phyloP scores from a whole-genome alignment of 768 basidiomycete species.

The Kwoniella dendrophila region DNA sequence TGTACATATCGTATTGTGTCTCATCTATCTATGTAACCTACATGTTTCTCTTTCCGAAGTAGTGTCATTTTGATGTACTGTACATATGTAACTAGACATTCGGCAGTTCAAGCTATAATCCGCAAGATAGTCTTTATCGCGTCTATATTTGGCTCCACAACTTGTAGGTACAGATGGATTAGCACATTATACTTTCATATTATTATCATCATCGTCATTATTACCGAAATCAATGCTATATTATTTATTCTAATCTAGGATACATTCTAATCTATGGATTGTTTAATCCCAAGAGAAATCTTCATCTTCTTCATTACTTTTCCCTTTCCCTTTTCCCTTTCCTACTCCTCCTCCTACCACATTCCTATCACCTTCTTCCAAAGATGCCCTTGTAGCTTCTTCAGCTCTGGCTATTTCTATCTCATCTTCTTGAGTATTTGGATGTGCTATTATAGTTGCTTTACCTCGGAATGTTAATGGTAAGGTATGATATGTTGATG shows the following conservation, averaged over 20 bases:
- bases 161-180: too few species aligned
- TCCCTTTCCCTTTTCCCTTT: conserved; percentile 14
- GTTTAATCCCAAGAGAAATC: conserved; percentile 31
- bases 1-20: too few species aligned
- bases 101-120: too few species aligned
- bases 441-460: conserved; percentile 41
- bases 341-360: conserved; percentile 3
- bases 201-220: neutral
- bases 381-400: conserved; percentile 14
- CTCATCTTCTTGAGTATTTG: conserved; percentile 40
- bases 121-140: too few species aligned
- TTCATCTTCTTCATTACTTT: conserved; percentile 15
- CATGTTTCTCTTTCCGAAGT: too few species aligned
- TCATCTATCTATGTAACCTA: too few species aligned
- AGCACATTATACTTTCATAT: conserved; percentile 3
- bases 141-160: too few species aligned
- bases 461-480: conserved; percentile 58
- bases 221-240: too few species aligned
- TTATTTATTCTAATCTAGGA: neutral
- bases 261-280: too few species aligned
- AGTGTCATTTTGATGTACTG: too few species aligned
- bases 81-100: too few species aligned
- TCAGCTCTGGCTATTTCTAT: conserved; percentile 23
- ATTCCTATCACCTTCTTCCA: conserved; percentile 7
- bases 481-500: conserved; percentile 83